Percentiles rank a stretch among this genome's conserved stretches.
These are phyloP conservation scores for Clausena lansium DNA, from an alignment of 345 rosid genomes.

Conservation along the genomic window DNA sequence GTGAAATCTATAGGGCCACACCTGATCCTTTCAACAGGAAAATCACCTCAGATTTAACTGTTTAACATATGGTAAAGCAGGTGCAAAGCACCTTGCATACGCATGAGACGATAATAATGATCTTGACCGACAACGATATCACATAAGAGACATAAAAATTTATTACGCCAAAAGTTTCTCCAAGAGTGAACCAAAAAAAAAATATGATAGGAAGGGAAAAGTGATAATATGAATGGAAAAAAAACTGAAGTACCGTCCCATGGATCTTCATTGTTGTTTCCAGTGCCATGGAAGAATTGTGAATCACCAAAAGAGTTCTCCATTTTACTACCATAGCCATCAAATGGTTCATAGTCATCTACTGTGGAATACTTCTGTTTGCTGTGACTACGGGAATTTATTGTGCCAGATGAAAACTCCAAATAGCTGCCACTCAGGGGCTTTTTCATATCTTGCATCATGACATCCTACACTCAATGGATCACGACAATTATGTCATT, in stretches of 20 bases:
- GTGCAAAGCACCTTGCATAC: conserved; percentile 2
- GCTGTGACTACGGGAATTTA: conserved; percentile 27
- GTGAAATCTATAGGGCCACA: background rate
- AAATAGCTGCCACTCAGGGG: conserved; percentile 30
- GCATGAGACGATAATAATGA: background rate
- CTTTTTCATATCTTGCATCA: conserved; percentile 42
- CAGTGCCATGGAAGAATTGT: conserved; percentile 19
- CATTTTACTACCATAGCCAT: conserved; percentile 29
- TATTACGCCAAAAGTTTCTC: conserved; percentile 14
- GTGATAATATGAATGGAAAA: background rate
- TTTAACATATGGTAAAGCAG: conserved; percentile 7
- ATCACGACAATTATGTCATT: background rate
- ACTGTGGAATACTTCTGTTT: conserved; percentile 25
- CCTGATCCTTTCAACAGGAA: conserved; percentile 14
- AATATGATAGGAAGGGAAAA: conserved; percentile 1
- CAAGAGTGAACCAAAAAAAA: conserved; percentile 7
- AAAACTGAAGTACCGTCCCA: conserved; percentile 51
- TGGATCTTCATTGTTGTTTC: conserved; percentile 22
- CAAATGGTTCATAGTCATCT: conserved; percentile 27
- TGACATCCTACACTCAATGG: conserved; percentile 43
- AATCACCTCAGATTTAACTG: conserved; percentile 11
- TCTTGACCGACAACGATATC: background rate
- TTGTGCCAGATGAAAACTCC: conserved; percentile 30
- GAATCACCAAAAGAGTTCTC: conserved; percentile 30
- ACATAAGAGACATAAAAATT: conserved; percentile 9